Conservation (phyloP, 179 eudicot genomes). For the Amaranthus tricolor region DNA sequence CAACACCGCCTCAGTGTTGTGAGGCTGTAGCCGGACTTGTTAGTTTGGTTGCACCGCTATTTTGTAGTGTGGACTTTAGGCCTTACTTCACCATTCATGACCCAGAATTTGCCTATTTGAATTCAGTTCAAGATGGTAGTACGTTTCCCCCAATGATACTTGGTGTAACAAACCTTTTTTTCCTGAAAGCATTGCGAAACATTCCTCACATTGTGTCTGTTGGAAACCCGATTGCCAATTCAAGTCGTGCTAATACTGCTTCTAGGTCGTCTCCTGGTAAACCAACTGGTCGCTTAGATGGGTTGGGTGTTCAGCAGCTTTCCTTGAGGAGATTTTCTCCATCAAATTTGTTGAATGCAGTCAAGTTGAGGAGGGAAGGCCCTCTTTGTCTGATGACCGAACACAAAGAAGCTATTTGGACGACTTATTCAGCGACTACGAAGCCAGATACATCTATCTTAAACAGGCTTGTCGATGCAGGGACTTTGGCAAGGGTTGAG, state of each 20-base stretch:
- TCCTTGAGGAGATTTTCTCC: slow-evolving; percentile 83
- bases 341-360: slow-evolving; percentile 70
- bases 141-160: slow-evolving; percentile 80
- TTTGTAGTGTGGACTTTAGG: slow-evolving; percentile 87
- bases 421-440: slow-evolving; percentile 61
- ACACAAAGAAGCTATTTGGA: slow-evolving; percentile 95
- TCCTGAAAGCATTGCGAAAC: slow-evolving; percentile 77
- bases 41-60: slow-evolving; percentile 88
- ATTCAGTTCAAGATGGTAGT: slow-evolving; percentile 67
- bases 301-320: slow-evolving; percentile 47
- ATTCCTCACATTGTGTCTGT: slow-evolving; percentile 86
- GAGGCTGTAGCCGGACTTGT: slow-evolving; percentile 96
- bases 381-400: slow-evolving; percentile 95
- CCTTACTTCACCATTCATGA: slow-evolving; percentile 98
- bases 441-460: slow-evolving; percentile 93
- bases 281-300: slow-evolving; percentile 46
- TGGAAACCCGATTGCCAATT: slow-evolving; percentile 66
- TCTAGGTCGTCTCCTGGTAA: slow-evolving; percentile 50
- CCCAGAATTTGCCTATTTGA: slow-evolving; percentile 67
- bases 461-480: slow-evolving; percentile 96
- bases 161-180: slow-evolving; percentile 92
- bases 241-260: slow-evolving; percentile 47
- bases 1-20: slow-evolving; percentile 96
- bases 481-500: slow-evolving; percentile 82
- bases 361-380: slow-evolving; percentile 85